Evolutionary conservation across 2,329 filamentous ascomycete genomes (phyloP), one percentile per base, ranked within the genome.

Genomic region (Apiospora aurea): DNA sequence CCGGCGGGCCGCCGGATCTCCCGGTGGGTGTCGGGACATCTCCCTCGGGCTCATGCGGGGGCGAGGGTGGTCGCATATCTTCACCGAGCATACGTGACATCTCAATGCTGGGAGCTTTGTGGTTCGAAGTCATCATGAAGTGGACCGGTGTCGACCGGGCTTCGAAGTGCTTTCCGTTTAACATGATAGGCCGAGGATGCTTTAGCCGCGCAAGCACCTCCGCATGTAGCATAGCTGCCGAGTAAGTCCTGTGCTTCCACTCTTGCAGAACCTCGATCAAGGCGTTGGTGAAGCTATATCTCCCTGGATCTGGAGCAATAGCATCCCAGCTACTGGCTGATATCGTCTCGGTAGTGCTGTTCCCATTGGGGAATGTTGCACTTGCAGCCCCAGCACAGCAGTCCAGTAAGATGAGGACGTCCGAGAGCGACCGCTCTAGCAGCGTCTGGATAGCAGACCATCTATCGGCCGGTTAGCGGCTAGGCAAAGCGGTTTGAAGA

Each of bases 81-180:
- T 75, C 72, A 4, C 82, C 76, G 2, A 83, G 57, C 18, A 83
- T 78, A 34, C 84, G 82, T 7, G 84, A 84, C 47, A 90, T 79
- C 76, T 90, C 88, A 61, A 90, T 90, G 71, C 88, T 90, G 0
- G 87, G 87, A 0, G 87, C 87, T 72, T 84, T 87, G 76, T 90
- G 88, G 72, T 90, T 89, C 24, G 87, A 84, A 2, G 88, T 90
- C 87, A 90, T 90, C 87, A 90, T 90, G 75, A 90, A 90, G 75
- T 90, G 88, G 5, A 90, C 87, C 0, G 88, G 88, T 0, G 88
- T 90, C 2, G 88, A 88, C 51, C 88, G 85, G 47, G 87, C 86
- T 76, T 90, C 88, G 67, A 89, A 88, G 24, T 86, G 84, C 78
- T 86, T 88, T 70, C 88, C 88, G 74, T 90, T 89, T 75, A 88